Conservation (phyloP, 2,329 filamentous ascomycete genomes). For the Aspergillus niger region DNA sequence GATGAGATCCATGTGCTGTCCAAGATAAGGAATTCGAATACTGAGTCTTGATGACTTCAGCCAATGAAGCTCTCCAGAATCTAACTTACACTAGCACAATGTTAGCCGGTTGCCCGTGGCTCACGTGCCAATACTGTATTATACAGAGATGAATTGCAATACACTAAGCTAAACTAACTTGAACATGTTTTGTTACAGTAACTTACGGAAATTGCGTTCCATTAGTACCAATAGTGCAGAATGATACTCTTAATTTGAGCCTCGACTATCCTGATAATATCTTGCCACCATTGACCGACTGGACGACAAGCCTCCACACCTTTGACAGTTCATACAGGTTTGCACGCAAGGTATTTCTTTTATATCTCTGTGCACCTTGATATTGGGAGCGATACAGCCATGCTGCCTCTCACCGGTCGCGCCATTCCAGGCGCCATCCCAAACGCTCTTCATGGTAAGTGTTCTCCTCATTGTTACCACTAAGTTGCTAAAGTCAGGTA, state of each 20-base stretch:
- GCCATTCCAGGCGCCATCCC: constrained; percentile 28
- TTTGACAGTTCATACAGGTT: background rate
- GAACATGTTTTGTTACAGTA: constrained; percentile 8
- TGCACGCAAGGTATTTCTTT: background rate
- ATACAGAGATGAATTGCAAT: background rate
- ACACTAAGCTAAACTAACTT: background rate
- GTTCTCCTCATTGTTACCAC: background rate
- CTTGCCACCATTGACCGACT: background rate
- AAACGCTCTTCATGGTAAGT: constrained; percentile 32
- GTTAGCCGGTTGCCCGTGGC: background rate
- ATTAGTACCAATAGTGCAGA: constrained; percentile 19
- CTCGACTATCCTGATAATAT: constrained; percentile 1
- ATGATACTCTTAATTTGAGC: constrained; percentile 8
- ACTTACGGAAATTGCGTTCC: background rate
- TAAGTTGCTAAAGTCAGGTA: constrained; percentile 25
- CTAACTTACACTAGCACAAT: constrained; percentile 6
- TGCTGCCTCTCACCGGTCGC: constrained; percentile 32
- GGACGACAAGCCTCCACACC: background rate
- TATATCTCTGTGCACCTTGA: background rate
- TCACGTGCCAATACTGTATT: background rate
- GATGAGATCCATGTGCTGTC: no score
- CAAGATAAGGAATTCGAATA: no score
- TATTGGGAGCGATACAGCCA: constrained; percentile 12
- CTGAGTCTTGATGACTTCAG: background rate
- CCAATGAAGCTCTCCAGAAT: constrained; percentile 14